These are phyloP conservation scores for Aspergillus sp. DNA, from an alignment of 2,329 filamentous ascomycete species.

Conservation along the genomic window DNA sequence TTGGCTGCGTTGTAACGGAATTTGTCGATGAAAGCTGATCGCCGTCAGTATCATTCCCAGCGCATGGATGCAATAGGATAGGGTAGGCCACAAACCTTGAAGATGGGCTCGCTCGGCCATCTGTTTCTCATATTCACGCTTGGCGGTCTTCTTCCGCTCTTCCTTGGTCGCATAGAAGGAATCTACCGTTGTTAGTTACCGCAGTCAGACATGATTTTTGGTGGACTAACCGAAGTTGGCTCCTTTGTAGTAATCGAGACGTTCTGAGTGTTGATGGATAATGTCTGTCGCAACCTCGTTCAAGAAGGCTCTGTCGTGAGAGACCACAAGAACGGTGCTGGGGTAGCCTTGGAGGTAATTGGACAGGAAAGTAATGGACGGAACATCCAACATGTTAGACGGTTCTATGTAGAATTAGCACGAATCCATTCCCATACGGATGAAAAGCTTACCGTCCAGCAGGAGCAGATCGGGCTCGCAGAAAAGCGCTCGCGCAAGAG, in stretches of 20 bases:
- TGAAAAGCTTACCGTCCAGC: slow-evolving; percentile 63
- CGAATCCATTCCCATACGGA: not conserved
- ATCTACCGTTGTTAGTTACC: slow-evolving; percentile 49
- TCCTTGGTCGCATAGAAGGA: slow-evolving; percentile 97
- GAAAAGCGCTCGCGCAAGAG: slow-evolving; percentile 90
- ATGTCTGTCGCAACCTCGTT: slow-evolving; percentile 99
- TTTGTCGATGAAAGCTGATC: slow-evolving; percentile 88
- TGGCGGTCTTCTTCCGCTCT: slow-evolving; percentile 92
- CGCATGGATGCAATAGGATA: not conserved
- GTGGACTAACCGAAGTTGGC: slow-evolving; percentile 71
- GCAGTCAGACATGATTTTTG: not conserved
- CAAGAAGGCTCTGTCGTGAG: slow-evolving; percentile 97
- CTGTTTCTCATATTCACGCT: slow-evolving; percentile 97
- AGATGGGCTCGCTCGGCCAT: slow-evolving; percentile 91
- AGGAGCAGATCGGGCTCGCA: slow-evolving; percentile 94
- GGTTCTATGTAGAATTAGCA: slow-evolving; percentile 62
- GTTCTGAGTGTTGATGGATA: slow-evolving; percentile 95
- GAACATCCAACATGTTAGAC: slow-evolving; percentile 99
- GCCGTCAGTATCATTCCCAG: slow-evolving; percentile 7
- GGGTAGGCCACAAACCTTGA: slow-evolving; percentile 53
- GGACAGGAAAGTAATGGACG: slow-evolving; percentile 97
- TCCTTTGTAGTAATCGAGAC: slow-evolving; percentile 97
- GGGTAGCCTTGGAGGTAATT: slow-evolving; percentile 94
- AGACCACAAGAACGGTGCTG: slow-evolving; percentile 92
- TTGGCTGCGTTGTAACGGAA: slow-evolving; percentile 99